A percentile compares a stretch with the other conserved stretches of the same genome.
These are phyloP conservation scores for Rhinocladiella similis DNA, from an alignment of 2,329 filamentous ascomycete species.

Conservation along the genomic window DNA sequence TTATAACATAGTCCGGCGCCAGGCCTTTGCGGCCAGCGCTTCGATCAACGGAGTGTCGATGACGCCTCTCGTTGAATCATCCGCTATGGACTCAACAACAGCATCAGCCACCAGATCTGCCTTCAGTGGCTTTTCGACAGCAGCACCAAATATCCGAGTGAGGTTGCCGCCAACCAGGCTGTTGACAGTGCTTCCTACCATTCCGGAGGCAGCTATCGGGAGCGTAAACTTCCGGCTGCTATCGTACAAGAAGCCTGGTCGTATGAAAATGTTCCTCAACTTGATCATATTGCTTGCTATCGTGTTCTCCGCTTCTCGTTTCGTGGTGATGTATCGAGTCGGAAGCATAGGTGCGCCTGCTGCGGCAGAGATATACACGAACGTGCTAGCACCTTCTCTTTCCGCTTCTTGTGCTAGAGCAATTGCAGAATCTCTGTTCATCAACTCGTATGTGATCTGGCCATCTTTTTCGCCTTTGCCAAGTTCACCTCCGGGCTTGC, in stretches of 20 bases:
- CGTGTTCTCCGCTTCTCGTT: conserved; percentile 81
- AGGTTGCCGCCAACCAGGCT: conserved; percentile 73
- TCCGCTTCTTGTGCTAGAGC: conserved; percentile 76
- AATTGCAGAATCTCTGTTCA: conserved; percentile 82
- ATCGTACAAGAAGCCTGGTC: conserved; percentile 89
- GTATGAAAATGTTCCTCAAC: conserved; percentile 78
- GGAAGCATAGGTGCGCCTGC: conserved; percentile 84
- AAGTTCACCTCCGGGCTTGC: conserved; percentile 57
- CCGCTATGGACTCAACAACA: conserved; percentile 80
- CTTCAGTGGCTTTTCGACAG: conserved; percentile 81
- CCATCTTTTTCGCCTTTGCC: conserved; percentile 66
- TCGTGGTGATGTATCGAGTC: conserved; percentile 82
- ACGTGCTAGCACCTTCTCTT: conserved; percentile 64
- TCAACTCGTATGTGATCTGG: conserved; percentile 91
- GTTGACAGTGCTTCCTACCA: conserved; percentile 75
- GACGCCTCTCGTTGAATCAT: conserved; percentile 70
- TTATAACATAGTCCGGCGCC: conserved; percentile 87
- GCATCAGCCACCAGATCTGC: conserved; percentile 86
- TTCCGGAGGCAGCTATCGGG: conserved; percentile 76
- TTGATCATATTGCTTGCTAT: conserved; percentile 71
- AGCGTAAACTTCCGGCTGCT: conserved; percentile 77
- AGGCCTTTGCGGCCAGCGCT: conserved; percentile 74
- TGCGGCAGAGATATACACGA: conserved; percentile 87
- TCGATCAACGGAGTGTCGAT: conserved; percentile 81
- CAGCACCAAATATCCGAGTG: conserved; percentile 74